These are phyloP conservation scores for Phialocephala subalpina DNA, from an alignment of 2,329 filamentous ascomycete genomes.

Conservation along the genomic window DNA sequence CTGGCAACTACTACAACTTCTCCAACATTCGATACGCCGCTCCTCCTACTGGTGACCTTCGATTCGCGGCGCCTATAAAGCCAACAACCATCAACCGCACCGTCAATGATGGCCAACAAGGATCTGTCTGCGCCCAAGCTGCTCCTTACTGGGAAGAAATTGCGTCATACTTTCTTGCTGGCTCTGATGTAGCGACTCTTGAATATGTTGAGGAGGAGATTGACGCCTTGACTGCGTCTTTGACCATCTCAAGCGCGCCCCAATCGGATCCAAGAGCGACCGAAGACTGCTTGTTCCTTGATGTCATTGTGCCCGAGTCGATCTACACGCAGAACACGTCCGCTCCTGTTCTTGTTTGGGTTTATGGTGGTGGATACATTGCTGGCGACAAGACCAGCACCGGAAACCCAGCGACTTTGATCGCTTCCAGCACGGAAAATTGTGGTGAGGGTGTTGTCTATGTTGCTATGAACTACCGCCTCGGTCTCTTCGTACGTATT, in stretches of 20 bases:
- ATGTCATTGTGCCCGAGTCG: constrained; percentile 52
- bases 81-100: constrained; percentile 43
- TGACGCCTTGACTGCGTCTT: not conserved
- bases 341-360: constrained; percentile 56
- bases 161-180: constrained; percentile 30
- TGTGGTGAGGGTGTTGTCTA: constrained; percentile 48
- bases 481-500: constrained; percentile 44
- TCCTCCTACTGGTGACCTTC: constrained; percentile 52
- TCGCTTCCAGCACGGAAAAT: constrained; percentile 40
- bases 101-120: constrained; percentile 39
- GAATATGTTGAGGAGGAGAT: constrained; percentile 19
- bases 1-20: constrained; percentile 48
- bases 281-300: constrained; percentile 58
- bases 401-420: constrained; percentile 49
- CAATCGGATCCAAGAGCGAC: constrained; percentile 14
- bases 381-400: constrained; percentile 49
- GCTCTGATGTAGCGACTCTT: constrained; percentile 20
- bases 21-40: constrained; percentile 54
- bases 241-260: constrained; percentile 20
- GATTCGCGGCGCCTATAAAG: constrained; percentile 52
- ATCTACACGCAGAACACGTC: constrained; percentile 42
- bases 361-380: constrained; percentile 58
- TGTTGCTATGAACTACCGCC: constrained; percentile 47
- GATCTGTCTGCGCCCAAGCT: constrained; percentile 33
- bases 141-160: constrained; percentile 38